phyloP scores from a whole-genome alignment of 441 rosid genomes.

The Croton laevigatus region DNA sequence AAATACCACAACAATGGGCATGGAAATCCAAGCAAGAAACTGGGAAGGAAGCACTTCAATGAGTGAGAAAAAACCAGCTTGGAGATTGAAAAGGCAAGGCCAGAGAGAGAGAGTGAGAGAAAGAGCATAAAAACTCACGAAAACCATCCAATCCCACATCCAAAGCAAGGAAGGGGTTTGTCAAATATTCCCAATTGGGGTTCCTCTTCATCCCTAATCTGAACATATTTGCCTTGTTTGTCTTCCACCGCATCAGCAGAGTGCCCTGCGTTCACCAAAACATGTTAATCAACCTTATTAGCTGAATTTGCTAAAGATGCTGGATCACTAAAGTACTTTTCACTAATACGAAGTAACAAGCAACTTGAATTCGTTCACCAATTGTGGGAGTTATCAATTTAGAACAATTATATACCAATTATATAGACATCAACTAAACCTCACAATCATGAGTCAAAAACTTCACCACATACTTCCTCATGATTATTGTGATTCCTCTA shows the following conservation, averaged over 20 bases:
- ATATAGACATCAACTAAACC: neutral
- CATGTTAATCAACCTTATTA: conserved; percentile 11
- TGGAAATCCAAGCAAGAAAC: conserved; percentile 75
- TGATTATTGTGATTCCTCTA: neutral
- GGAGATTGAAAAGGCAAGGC: neutral
- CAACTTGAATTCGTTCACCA: neutral
- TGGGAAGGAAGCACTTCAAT: conserved; percentile 25
- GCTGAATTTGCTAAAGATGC: conserved; percentile 2
- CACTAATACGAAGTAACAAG: neutral
- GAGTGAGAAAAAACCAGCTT: conserved; percentile 7
- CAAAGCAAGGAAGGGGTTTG: conserved; percentile 92
- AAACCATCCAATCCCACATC: conserved; percentile 94
- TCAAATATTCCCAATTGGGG: conserved; percentile 57
- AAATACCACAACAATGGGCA: conserved; percentile 77
- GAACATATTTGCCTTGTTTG: conserved; percentile 47
- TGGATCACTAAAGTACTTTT: neutral
- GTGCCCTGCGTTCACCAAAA: conserved; percentile 34
- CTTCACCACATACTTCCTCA: neutral
- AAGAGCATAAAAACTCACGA: conserved; percentile 46
- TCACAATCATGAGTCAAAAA: neutral
- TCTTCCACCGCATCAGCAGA: conserved; percentile 36
- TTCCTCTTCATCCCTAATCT: conserved; percentile 43
- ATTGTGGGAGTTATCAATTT: neutral
- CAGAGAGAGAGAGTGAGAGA: conserved; percentile 1
- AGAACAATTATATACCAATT: neutral